Base-by-base conservation (phyloP, 805 yeast species). In the Ogataea haglerorum region DNA sequence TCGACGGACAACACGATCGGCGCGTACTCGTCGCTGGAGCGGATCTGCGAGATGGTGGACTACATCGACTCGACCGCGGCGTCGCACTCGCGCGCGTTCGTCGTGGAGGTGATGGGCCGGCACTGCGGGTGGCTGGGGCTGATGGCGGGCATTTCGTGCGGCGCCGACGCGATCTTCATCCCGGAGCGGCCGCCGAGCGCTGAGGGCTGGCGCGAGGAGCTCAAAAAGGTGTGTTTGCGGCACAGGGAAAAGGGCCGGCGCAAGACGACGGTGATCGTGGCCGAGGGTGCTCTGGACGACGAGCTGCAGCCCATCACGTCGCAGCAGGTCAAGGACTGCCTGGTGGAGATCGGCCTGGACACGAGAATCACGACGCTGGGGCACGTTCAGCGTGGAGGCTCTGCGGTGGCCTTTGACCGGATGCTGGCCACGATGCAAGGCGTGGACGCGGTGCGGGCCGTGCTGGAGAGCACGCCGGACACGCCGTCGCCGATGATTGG, bases 91-190 rank as follows among this genome's bases (percentile, higher is more conserved):
- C 79, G 99, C 58, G 99, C 99, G 6, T 93, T 93, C 63, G 96
- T 93, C 31, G 85, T 93, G 45, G 99, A 93, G 64, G 99, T 93
- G 29, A 93, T 93, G 99, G 99, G 99, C 47, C 80, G 99, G 60
- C 97, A 93, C 64, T 93, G 99, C 73, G 99, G 99, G 48, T 93
- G 99, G 99, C 76, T 93, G 54, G 98, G 95, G 2, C 70, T 93
- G 53, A 90, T 89, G 93, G 95, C 99, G 4, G 99, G 98, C 58
- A 82, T 91, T 47, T 89, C 98, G 31, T 87, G 97, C 21, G 85
- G 93, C 56, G 98, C 99, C 3, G 99, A 93, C 67, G 89, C 80
- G 62, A 84, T 89, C 44, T 82, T 93, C 56, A 85, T 93, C 50
- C 99, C 99, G 24, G 99, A 93, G 68, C 80, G 82, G 65, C 97